A percentile compares a stretch with the other conserved stretches of the same genome.
These are phyloP conservation scores for Draba incana DNA, from an alignment of 345 rosid species.

Conservation along the genomic window DNA sequence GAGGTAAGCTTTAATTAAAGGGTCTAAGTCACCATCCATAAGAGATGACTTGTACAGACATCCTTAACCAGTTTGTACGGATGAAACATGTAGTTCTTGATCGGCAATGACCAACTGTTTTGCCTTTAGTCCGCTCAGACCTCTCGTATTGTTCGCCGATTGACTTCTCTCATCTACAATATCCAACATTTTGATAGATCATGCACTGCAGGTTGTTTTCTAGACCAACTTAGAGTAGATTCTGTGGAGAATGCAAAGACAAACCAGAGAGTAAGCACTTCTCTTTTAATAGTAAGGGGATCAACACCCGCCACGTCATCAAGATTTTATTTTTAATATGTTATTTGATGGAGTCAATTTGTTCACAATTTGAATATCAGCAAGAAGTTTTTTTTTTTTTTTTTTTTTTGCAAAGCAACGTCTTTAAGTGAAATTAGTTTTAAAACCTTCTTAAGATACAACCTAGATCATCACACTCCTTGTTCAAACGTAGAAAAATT, in stretches of 20 bases:
- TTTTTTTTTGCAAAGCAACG: no score
- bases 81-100: slow-evolving; percentile 90
- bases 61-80: slow-evolving; percentile 97
- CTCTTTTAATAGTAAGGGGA: no score
- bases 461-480: no score
- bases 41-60: slow-evolving; percentile 76
- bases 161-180: slow-evolving; percentile 91
- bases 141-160: slow-evolving; percentile 83
- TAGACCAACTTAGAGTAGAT: slow-evolving; percentile 5
- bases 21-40: slow-evolving; percentile 91
- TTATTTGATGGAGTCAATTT: no score
- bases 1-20: slow-evolving; percentile 24
- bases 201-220: background rate
- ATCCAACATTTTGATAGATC: background rate
- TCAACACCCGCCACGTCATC: no score
- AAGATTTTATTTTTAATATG: no score
- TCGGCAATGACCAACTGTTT: slow-evolving; percentile 83
- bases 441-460: no score
- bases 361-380: no score
- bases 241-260: slow-evolving; percentile 6
- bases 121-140: slow-evolving; percentile 76
- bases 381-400: no score
- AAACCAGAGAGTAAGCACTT: slow-evolving; percentile 73
- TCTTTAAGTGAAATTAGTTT: no score
- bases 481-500: no score